These are phyloP conservation scores for Camelina neglecta DNA, from an alignment of 345 rosid genomes.

Conservation along the genomic window DNA sequence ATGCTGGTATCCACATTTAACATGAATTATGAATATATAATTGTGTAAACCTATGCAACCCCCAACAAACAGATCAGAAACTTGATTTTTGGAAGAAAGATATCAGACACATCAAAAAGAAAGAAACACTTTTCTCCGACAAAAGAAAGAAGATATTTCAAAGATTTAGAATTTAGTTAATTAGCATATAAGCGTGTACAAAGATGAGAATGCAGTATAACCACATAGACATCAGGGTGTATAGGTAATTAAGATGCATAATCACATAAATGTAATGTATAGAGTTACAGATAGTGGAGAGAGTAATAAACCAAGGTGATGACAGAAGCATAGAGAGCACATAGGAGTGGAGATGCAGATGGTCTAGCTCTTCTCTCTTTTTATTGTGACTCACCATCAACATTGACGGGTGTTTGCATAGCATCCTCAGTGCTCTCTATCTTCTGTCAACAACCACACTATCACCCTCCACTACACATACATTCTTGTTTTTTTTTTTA, in stretches of 20 bases:
- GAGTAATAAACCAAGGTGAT: neutral
- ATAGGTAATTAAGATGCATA: neutral
- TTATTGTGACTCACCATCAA: neutral
- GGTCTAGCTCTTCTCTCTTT: neutral
- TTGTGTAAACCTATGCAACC: neutral
- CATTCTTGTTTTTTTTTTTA: neutral
- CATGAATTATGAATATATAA: neutral
- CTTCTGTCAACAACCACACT: slow-evolving; percentile 19
- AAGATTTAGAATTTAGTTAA: neutral
- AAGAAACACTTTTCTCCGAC: neutral
- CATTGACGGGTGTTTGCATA: neutral
- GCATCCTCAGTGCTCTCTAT: slow-evolving; percentile 17
- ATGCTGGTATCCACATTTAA: neutral
- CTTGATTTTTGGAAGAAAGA: neutral
- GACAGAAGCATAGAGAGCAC: slow-evolving; percentile 23
- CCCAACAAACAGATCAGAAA: neutral
- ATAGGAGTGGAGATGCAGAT: slow-evolving; percentile 8
- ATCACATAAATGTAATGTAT: neutral
- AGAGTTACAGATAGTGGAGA: neutral
- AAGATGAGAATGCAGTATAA: neutral
- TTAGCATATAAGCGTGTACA: neutral
- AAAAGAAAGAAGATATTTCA: too few species aligned
- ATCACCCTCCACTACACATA: neutral
- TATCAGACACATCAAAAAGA: neutral
- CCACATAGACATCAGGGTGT: neutral